Percentiles rank a stretch among this genome's conserved stretches.
These are phyloP conservation scores for Lentinula novae-zelandiae DNA, from an alignment of 1,284 basidiomycete species.

Conservation along the genomic window DNA sequence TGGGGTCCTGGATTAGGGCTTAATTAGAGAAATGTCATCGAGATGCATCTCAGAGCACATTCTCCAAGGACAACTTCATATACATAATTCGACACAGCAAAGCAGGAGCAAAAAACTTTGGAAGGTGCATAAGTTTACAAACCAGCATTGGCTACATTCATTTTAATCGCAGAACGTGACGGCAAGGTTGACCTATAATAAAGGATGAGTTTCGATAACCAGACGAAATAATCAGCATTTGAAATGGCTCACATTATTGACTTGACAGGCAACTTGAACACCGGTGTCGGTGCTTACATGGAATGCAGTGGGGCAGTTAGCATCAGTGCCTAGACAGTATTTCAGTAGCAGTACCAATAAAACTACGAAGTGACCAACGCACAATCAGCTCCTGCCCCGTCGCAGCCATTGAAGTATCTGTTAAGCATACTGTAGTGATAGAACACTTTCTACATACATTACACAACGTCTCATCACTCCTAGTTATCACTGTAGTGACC, in stretches of 20 bases:
- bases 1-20: too few species aligned
- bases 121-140: too few species aligned
- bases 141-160: too few species aligned
- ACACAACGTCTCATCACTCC: too few species aligned
- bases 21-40: too few species aligned
- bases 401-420: conserved; percentile 10
- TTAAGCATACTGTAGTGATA: too few species aligned
- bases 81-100: too few species aligned
- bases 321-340: background rate
- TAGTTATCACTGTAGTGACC: too few species aligned
- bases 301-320: background rate
- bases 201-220: background rate
- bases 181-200: conserved; percentile 25
- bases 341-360: background rate
- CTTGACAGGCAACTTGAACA: conserved; percentile 32
- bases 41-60: too few species aligned
- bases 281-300: background rate
- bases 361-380: background rate
- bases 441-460: too few species aligned
- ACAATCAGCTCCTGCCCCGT: conserved; percentile 10
- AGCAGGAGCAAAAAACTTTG: too few species aligned
- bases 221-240: background rate
- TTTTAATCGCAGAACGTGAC: conserved; percentile 29
- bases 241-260: conserved; percentile 27
- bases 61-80: too few species aligned